These are phyloP conservation scores for Cardamine chenopodiifolia DNA, from an alignment of 345 rosid species.

Conservation along the genomic window DNA sequence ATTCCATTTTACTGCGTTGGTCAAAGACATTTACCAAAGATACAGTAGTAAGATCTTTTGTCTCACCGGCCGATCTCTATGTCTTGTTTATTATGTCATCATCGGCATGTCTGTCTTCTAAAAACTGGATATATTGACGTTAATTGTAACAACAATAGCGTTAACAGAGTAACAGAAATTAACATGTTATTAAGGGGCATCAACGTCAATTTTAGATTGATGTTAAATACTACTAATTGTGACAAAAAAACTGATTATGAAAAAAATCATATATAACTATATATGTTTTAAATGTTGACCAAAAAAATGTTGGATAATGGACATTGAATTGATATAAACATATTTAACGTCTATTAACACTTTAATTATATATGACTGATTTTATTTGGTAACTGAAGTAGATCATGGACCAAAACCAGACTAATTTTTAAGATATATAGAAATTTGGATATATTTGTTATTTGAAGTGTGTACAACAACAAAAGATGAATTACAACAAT, in stretches of 20 bases:
- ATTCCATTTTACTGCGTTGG: constrained; percentile 30
- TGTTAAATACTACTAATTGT: too few species aligned
- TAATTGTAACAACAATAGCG: background rate
- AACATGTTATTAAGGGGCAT: too few species aligned
- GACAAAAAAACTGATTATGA: too few species aligned
- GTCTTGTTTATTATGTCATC: constrained; percentile 27
- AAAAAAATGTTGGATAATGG: background rate
- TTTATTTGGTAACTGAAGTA: background rate
- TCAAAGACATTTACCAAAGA: constrained; percentile 29
- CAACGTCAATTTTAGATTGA: too few species aligned
- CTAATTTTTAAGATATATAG: background rate
- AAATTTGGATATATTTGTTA: background rate
- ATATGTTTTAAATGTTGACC: background rate
- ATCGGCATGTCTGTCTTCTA: background rate
- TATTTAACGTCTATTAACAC: background rate
- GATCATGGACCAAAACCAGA: background rate
- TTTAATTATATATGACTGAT: background rate
- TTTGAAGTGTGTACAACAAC: background rate
- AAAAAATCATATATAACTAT: too few species aligned
- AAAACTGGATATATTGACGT: background rate
- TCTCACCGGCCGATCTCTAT: constrained; percentile 3
- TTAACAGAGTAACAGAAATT: background rate
- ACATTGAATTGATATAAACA: background rate
- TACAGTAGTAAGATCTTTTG: constrained; percentile 23
- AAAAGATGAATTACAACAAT: background rate